These are phyloP conservation scores for Eucalyptus sp. DNA, from an alignment of 345 rosid species.

Conservation along the genomic window DNA sequence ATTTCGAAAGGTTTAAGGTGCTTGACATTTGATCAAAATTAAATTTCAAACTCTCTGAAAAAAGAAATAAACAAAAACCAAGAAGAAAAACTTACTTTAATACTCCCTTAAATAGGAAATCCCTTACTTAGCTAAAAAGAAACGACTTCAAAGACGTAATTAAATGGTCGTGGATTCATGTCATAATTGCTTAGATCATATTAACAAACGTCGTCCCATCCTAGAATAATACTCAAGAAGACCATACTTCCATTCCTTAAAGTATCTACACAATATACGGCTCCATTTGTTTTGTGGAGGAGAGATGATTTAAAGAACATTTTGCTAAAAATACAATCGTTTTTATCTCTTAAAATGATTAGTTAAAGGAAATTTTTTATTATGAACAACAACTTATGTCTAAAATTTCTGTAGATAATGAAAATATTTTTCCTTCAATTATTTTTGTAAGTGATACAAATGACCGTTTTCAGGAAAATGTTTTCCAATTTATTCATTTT, in stretches of 20 bases:
- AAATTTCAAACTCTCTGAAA: background rate
- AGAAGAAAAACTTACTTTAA: background rate
- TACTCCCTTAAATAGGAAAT: background rate
- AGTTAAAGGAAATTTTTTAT: too few species aligned
- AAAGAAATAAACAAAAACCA: background rate
- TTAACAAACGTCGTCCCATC: background rate
- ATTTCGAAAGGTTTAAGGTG: background rate
- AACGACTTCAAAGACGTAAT: background rate
- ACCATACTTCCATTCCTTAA: background rate
- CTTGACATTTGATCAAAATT: background rate
- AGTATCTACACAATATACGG: background rate
- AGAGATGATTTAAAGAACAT: too few species aligned
- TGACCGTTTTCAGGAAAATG: rapidly evolving
- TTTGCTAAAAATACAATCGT: too few species aligned
- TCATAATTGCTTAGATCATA: background rate
- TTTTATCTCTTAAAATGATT: too few species aligned
- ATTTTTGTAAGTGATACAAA: too few species aligned
- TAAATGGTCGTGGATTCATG: background rate
- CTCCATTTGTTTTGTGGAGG: too few species aligned
- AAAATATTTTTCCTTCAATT: background rate
- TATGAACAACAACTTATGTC: background rate
- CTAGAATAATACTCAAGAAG: background rate
- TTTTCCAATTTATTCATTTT: too few species aligned
- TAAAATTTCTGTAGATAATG: background rate
- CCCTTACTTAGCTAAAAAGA: background rate